Base-by-base conservation (phyloP, 352 stramenopile species). In the Phytophthora idaei region DNA sequence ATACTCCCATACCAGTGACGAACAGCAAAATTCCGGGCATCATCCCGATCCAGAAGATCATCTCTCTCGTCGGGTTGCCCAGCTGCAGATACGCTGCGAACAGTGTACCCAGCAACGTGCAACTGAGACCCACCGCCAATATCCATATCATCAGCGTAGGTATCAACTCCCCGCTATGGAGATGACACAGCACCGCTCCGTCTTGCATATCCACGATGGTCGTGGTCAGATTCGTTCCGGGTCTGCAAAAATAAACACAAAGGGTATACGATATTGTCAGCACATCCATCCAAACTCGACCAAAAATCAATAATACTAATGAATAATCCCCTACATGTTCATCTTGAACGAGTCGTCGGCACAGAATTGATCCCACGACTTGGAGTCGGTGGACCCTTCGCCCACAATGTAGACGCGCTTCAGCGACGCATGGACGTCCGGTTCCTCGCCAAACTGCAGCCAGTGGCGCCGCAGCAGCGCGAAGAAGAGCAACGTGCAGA, bases 1-100 rank as follows among this genome's bases (percentile, higher is more conserved):
- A 27, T 21, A 31, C 14, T 21, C 8, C 44, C 21, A 1, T 60
- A 87, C 80, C 74, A 28, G 78, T 73, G 28, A 49, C 36, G 29
- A 92, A 74, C 15, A 94, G 77, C 61, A 74, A 66, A 62, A 85
- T 67, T 1, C 78, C 73, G 0, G 86, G 86, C 27, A 92, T 37
- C 21, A 75, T 73, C 37, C 86, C 86, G 28, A 90, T 67, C 61
- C 77, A 80, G 31, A 81, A 87, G 56, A 94, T 68, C 47, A 83
- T 64, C n/a, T 76, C 76, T 62, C 75, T 80, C 28, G 82, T 80
- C n/a, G 86, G 83, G 15, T 76, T 67, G 41, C 82, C 82, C 44
- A 94, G 53, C 32, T 92, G 83, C 69, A 94, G 65, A 59, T 90
- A 94, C 27, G 90, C 59, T 51, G 80, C 67, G 48, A 77, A 41